These are phyloP conservation scores for Passiflora organensis DNA, from an alignment of 345 rosid species.

Conservation along the genomic window DNA sequence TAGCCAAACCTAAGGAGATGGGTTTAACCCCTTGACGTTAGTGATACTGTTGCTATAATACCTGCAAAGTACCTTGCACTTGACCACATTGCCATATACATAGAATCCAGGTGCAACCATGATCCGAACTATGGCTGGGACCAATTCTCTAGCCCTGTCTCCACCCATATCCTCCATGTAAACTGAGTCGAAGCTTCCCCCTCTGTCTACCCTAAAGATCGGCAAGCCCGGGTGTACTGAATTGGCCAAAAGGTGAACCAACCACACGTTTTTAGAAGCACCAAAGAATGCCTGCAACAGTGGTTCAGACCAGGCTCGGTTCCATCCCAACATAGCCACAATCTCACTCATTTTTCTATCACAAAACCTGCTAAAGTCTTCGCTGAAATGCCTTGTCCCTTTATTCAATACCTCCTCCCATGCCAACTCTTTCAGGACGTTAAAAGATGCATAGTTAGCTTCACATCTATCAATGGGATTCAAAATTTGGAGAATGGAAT, in stretches of 20 bases:
- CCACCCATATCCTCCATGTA: slow-evolving; percentile 86
- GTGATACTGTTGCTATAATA: slow-evolving; percentile 28
- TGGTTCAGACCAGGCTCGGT: slow-evolving; percentile 84
- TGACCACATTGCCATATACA: slow-evolving; percentile 68
- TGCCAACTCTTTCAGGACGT: slow-evolving; percentile 48
- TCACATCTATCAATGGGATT: slow-evolving; percentile 76
- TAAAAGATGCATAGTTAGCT: slow-evolving; percentile 54
- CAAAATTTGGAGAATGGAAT: slow-evolving; percentile 45
- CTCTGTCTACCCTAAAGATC: slow-evolving; percentile 67
- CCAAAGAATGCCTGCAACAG: slow-evolving; percentile 71
- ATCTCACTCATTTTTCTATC: slow-evolving; percentile 93
- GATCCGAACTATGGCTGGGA: slow-evolving; percentile 48
- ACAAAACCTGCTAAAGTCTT: slow-evolving; percentile 77
- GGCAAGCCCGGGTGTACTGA: slow-evolving; percentile 80
- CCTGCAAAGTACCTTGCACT: slow-evolving; percentile 89
- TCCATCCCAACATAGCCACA: slow-evolving; percentile 75
- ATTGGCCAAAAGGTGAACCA: slow-evolving; percentile 83
- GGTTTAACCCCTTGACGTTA: slow-evolving; percentile 21
- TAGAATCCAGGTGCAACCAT: slow-evolving; percentile 95
- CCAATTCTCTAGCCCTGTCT: slow-evolving; percentile 47
- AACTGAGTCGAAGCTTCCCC: slow-evolving; percentile 51
- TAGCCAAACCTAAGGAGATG: slow-evolving; percentile 19
- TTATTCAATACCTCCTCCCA: slow-evolving; percentile 85
- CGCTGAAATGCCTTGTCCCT: slow-evolving; percentile 87
- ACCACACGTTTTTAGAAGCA: slow-evolving; percentile 84